Conservation (phyloP, 2,329 filamentous ascomycete genomes). For the Triangularia setosa region DNA sequence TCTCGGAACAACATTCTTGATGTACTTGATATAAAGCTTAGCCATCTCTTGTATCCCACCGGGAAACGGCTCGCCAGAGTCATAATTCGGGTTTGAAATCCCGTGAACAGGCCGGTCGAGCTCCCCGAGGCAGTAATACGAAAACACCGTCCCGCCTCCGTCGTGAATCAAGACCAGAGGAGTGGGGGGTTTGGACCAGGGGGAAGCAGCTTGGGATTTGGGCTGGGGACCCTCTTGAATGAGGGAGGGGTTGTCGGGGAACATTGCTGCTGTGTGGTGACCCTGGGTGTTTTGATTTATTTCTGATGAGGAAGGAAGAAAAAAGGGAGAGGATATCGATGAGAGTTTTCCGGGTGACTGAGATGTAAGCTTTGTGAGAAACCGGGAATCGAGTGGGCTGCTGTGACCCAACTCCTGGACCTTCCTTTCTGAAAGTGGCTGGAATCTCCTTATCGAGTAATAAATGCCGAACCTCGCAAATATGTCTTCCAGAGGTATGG, state of each 20-base stretch:
- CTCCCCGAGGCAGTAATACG: conserved; percentile 50
- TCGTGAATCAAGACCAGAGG: conserved; percentile 58
- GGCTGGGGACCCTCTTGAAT: conserved; percentile 10
- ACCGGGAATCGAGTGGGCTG: no score
- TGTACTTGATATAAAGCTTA: conserved; percentile 42
- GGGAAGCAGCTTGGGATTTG: not conserved
- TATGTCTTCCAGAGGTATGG: no score
- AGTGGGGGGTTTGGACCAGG: conserved; percentile 21
- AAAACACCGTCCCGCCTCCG: conserved; percentile 57
- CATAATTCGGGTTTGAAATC: conserved; percentile 53
- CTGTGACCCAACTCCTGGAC: no score
- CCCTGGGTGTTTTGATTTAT: no score
- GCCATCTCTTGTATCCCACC: conserved; percentile 56
- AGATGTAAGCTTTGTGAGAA: no score
- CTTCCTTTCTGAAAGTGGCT: no score
- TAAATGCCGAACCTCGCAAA: no score
- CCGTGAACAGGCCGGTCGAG: conserved; percentile 49
- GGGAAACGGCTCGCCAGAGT: conserved; percentile 43
- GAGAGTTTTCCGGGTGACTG: no score
- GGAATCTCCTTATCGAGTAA: no score
- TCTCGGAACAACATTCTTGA: conserved; percentile 37
- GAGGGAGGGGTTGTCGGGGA: conserved; percentile 14
- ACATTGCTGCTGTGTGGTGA: no score
- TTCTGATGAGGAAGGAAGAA: no score
- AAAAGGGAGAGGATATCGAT: no score